Evolutionary conservation across 2,329 filamentous ascomycete species (phyloP).

Genomic region (Diaporthe sp.): DNA sequence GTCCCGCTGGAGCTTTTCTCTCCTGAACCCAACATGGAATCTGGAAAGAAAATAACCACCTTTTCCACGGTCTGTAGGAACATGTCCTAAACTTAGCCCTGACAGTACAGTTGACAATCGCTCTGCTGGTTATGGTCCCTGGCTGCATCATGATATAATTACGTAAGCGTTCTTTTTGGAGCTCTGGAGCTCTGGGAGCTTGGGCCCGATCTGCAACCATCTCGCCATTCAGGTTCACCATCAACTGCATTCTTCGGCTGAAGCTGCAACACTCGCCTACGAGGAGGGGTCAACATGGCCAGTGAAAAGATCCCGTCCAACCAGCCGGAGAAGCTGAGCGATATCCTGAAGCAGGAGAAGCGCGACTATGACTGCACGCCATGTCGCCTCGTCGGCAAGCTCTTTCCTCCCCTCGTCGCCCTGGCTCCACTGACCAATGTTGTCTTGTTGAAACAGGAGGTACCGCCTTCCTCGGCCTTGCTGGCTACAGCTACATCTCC

Average conservation of each 20-base stretch:
- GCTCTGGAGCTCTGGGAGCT: not conserved
- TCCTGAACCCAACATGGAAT: no score
- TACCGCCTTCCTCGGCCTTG: conserved; percentile 81
- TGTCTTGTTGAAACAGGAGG: conserved; percentile 66
- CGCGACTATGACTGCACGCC: conserved; percentile 76
- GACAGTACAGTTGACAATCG: no score
- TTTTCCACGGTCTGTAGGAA: no score
- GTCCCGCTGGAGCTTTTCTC: no score
- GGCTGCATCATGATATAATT: not conserved
- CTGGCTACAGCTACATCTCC: conserved; percentile 82
- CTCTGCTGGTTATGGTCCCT: not conserved
- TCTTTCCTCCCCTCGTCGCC: conserved; percentile 16
- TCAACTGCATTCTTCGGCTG: not conserved
- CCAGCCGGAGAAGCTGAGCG: conserved; percentile 73
- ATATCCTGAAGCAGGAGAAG: conserved; percentile 65
- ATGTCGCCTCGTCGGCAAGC: conserved; percentile 79
- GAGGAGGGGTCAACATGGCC: conserved; percentile 53
- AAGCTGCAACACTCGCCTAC: not conserved
- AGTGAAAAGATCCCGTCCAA: conserved; percentile 66
- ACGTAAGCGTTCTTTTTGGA: conserved; percentile 1
- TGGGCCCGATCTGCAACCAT: not conserved
- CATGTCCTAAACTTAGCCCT: no score
- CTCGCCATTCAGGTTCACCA: not conserved
- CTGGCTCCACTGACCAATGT: conserved; percentile 1
- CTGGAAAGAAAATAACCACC: no score